Conservation (phyloP, 1,284 basidiomycete genomes). For the Rhodotorula sp. region DNA sequence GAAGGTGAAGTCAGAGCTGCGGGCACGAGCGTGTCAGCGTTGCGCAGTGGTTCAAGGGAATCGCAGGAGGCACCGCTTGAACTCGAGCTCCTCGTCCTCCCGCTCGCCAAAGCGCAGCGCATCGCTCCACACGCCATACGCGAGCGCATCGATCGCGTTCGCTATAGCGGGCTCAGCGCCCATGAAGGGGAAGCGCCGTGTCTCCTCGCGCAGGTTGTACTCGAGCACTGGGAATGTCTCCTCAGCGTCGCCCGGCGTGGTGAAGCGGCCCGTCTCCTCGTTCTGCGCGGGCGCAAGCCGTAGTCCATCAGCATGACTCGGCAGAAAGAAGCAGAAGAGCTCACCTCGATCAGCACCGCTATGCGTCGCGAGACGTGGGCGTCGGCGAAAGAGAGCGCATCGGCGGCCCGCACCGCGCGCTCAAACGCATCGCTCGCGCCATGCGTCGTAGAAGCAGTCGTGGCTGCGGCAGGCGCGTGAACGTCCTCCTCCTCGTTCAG, state of each 20-base stretch:
- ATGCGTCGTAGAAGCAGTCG: no score
- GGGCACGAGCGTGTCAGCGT: background rate
- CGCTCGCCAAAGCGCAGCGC: background rate
- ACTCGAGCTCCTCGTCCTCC: constrained; percentile 17
- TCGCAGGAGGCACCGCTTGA: constrained; percentile 5
- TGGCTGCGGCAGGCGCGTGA: no score
- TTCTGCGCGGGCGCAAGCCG: constrained; percentile 4
- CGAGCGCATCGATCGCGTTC: background rate
- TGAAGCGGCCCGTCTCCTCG: constrained; percentile 6
- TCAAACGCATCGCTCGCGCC: background rate
- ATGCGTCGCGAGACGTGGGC: constrained; percentile 28
- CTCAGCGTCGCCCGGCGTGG: constrained; percentile 4
- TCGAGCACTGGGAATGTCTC: background rate
- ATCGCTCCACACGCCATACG: background rate
- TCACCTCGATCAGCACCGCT: constrained; percentile 35
- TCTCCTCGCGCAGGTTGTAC: background rate
- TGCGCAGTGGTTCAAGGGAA: background rate
- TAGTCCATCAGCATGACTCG: background rate
- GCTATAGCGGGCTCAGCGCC: constrained; percentile 23
- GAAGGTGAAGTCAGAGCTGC: constrained; percentile 11
- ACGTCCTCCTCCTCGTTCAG: background rate
- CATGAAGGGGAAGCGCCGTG: constrained; percentile 9
- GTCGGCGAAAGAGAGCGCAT: constrained; percentile 36
- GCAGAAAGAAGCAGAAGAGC: background rate
- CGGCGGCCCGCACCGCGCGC: constrained; percentile 11